These are phyloP conservation scores for Neonectria ditissima DNA, from an alignment of 2,329 filamentous ascomycete genomes.

Conservation along the genomic window DNA sequence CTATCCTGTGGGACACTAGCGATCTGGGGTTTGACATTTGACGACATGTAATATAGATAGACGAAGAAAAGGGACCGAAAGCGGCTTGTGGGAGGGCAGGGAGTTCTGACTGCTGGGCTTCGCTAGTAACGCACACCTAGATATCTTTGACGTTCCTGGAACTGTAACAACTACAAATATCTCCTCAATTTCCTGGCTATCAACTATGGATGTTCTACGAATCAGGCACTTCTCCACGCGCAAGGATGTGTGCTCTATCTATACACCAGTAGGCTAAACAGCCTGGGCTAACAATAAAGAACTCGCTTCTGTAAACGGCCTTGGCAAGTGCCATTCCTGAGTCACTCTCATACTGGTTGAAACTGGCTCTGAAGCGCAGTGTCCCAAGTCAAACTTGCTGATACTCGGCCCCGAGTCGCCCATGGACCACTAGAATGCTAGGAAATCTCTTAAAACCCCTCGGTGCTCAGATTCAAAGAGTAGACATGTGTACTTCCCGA, in stretches of 20 bases:
- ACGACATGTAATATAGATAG: conserved; percentile 12
- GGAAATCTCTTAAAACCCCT: not conserved
- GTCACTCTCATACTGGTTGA: not conserved
- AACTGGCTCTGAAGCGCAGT: not conserved
- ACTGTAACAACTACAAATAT: conserved; percentile 12
- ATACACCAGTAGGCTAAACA: not conserved
- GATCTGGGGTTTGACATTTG: not conserved
- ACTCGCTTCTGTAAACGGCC: not conserved
- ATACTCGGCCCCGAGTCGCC: not conserved
- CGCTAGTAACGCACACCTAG: not conserved
- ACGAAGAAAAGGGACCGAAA: conserved; percentile 4
- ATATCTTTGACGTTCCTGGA: not conserved
- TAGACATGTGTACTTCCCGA: not conserved
- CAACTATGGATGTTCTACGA: not conserved
- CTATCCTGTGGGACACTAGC: not conserved
- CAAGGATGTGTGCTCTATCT: not conserved
- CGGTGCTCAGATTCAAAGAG: not conserved
- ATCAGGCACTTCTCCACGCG: not conserved
- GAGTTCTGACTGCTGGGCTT: not conserved
- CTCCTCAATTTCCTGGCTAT: conserved; percentile 4
- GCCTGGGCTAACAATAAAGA: not conserved
- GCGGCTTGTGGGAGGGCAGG: not conserved
- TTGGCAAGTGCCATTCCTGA: not conserved
- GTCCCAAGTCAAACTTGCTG: not conserved
- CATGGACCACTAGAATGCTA: not conserved